Base-by-base conservation (phyloP, 257 asterid species). In the Mentha longifolia region DNA sequence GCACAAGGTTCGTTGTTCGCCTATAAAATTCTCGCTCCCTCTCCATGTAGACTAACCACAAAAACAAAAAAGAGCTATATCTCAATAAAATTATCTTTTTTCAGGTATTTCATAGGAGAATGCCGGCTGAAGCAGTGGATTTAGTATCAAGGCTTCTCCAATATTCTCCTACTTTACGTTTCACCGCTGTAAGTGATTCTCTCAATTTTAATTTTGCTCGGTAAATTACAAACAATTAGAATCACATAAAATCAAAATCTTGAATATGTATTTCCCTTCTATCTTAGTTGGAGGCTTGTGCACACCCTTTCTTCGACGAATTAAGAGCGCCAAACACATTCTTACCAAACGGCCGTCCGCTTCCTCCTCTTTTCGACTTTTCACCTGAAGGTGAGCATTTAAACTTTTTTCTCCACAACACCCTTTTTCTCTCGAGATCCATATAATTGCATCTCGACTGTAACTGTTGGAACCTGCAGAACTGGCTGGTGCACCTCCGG, bases 71-170 rank as follows among this genome's bases (percentile, higher is more conserved):
- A 7, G 56, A 52, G 31, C 25, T 28, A 13, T 41, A 33, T 22
- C 30, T 17, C 30, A 7, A 62, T 51, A 13, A 72, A 43, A 22
- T 22, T 9, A 62, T 16, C 13, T 25, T 16, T 25, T 68, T 71
- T 71, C 75, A 92, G 98, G 85, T 90, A 71, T 90, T 92, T 67
- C 74, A 81, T 19, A 87, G 88, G 78, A 84, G 91, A 80, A 67
- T 87, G 81, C 95, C 97, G 7, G 73, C 90, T 6, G 98, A 92
- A 76, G 97, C 95, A 19, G 84, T 86, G 56, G 98, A 92, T 83
- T 76, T 92, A 15, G 93, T 90, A 7, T 92, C 97, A 20, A 87
- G 97, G 86, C 92, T 90, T 61, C 97, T 92, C 49, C 97, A 87
- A 61, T 92, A 92, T 71, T 92, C 98, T 20, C 98, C 98, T 13